Base-by-base conservation (phyloP, 2,329 filamentous ascomycete genomes). In the Xylariaceae sp. region DNA sequence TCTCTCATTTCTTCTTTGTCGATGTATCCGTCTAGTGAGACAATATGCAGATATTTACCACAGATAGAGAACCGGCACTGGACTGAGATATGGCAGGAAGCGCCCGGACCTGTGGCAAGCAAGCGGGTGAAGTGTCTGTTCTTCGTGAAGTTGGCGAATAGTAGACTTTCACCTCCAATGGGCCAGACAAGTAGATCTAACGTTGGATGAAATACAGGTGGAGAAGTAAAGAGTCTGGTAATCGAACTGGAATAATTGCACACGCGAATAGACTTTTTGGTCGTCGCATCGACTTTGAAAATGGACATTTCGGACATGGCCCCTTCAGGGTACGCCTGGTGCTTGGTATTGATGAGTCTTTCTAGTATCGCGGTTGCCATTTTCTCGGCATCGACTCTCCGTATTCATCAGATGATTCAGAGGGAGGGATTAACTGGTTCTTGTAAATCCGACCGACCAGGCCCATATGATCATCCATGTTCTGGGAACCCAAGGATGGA, bases 1-100 rank as follows among this genome's bases (percentile, higher is more conserved):
- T 8, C 36, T 10, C 16, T 8, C 8, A 17, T 6, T 20, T 8
- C 36, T 10, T 6, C 36, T 12, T 38, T 38, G 7, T 12, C 36
- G 36, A 11, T 11, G 36, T 23, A 22, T 20, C 33, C 33, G 17
- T 35, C 33, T 7, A 35, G 33, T 17, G 33, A 35, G 7, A 23
- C 36, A 23, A 22, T 38, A 23, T 38, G 36, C 6, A 38, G 36
- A 22, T 38, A 38, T 23, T 23, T 21, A 11, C 36, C 36, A 38
- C 36, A 38, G 8, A 8, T 7, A 11, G 36, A 38, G 19, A 38
- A 38, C 7, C 16, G 36, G 16, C 36, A 38, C 22, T 38, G 36
- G 6, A 38, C 36, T 21, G 19, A 38, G 22, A 38, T 22, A 21
- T 38, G 36, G 12, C 22, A 21, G 12, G 22, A 22, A 12, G 17